Base-by-base conservation (phyloP, 2,329 filamentous ascomycete genomes). In the Elsinoe ampelina region DNA sequence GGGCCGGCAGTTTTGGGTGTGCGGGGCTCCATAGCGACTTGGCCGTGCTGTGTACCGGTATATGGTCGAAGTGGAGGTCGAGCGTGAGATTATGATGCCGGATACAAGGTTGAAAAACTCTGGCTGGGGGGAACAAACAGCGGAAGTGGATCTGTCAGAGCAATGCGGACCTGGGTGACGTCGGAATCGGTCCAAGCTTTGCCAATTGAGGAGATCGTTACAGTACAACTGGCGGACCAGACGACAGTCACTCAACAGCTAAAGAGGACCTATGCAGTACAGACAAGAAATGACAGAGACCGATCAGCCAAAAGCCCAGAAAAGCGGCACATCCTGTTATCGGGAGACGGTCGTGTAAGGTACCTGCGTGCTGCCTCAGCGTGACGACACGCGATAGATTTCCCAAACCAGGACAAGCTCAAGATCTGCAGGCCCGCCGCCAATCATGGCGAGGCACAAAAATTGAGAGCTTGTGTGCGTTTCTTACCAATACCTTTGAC, bases 1-100 rank as follows among this genome's bases (percentile, higher is more conserved):
- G 48, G 48, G 10, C 48, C 48, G 15, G 48, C 48, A 19, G 30
- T 52, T 19, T 52, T 52, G 12, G 48, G 48, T 8, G 48, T 52
- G 26, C 34, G 48, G 19, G 48, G 48, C 34, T 52, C 48, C 48
- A 52, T 52, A 38, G 34, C 48, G 38, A 52, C 20, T 34, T 38
- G 12, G 35, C 48, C 48, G 48, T 52, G 35, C 48, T 52, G 48
- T 52, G 22, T 15, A 19, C 48, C 48, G 48, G 48, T 12, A 35
- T 11, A 15, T 39, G 48, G 20, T 38, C 38, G 48, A 17, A 45
- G n/a, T 11, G 41, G 26, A 42, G 17, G 41, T 45, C 20, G 12
- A 8, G 17, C 19, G 19, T 22, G 17, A 19, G 26, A 30, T 5
- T 22, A 12, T 22, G n/a, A 45, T 13, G 5, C 6, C 10, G 41